A percentile compares a stretch with the other conserved stretches of the same genome.
Conservation (phyloP, 1,139 yeast genomes). For the Scheffersomyces parashehatae region DNA sequence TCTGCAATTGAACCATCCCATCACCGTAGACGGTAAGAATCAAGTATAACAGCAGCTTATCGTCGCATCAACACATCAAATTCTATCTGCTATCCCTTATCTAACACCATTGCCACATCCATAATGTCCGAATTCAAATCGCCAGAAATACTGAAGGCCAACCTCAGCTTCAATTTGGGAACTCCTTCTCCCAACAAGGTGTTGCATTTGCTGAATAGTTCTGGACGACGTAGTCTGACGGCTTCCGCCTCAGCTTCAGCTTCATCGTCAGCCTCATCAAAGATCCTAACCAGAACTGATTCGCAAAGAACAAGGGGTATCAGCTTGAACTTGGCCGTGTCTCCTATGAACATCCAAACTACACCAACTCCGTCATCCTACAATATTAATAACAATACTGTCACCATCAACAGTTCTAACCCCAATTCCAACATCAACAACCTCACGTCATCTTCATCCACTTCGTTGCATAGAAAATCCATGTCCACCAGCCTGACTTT, state of each 20-base stretch:
- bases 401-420: background rate
- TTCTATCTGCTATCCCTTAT: too few relatives aligned
- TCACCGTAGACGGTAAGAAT: too few relatives aligned
- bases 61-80: too few relatives aligned
- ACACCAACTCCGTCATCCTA: constrained; percentile 23
- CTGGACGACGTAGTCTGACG: background rate
- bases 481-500: background rate
- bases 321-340: constrained; percentile 32
- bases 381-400: constrained; percentile 12
- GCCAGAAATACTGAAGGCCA: too few relatives aligned
- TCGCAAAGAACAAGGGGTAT: constrained; percentile 27
- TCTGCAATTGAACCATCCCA: too few relatives aligned
- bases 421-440: background rate
- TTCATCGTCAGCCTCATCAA: constrained; percentile 1
- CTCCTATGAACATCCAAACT: constrained; percentile 17
- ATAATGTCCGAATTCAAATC: too few relatives aligned
- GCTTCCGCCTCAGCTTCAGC: constrained; percentile 1
- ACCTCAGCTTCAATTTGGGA: constrained; percentile 2
- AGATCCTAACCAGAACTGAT: constrained; percentile 7
- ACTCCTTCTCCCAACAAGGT: background rate
- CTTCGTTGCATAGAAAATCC: too few relatives aligned
- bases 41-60: too few relatives aligned
- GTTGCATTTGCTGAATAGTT: background rate
- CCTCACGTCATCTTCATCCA: too few relatives aligned
- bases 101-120: too few relatives aligned